Percentiles rank a stretch among this genome's conserved stretches.
These are phyloP conservation scores for Claviceps capensis DNA, from an alignment of 2,329 filamentous ascomycete species.

Conservation along the genomic window DNA sequence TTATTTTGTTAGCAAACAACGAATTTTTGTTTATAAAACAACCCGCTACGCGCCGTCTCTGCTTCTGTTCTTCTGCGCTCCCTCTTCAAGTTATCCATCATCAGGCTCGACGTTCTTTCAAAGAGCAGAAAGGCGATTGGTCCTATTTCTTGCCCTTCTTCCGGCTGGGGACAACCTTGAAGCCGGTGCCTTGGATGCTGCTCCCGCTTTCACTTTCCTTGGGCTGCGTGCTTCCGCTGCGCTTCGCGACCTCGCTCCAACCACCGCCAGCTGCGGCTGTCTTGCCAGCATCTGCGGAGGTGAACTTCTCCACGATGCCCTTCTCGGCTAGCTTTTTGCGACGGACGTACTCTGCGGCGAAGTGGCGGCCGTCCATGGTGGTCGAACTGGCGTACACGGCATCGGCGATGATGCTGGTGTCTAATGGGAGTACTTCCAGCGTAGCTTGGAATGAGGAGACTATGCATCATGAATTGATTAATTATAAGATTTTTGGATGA, in stretches of 20 bases:
- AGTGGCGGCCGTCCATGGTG: constrained; percentile 84
- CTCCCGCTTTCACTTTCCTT: constrained; percentile 29
- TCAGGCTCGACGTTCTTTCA: constrained; percentile 7
- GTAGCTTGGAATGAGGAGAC: constrained; percentile 70
- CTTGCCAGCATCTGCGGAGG: constrained; percentile 37
- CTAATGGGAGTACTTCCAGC: constrained; percentile 61
- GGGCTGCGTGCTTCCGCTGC: constrained; percentile 39
- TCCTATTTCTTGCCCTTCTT: constrained; percentile 76
- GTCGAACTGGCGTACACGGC: constrained; percentile 76
- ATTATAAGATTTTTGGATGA: neutral
- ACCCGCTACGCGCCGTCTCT: too few relatives aligned
- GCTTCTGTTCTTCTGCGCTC: neutral
- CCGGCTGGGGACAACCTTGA: constrained; percentile 82
- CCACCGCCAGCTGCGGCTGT: constrained; percentile 44
- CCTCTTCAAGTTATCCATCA: too few relatives aligned
- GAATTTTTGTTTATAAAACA: too few relatives aligned
- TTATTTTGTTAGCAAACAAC: too few relatives aligned
- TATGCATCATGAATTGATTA: constrained; percentile 20
- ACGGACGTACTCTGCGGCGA: constrained; percentile 86
- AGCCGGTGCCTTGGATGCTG: constrained; percentile 42
- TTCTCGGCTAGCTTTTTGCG: constrained; percentile 89
- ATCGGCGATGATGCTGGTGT: constrained; percentile 74
- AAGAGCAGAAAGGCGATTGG: constrained; percentile 5
- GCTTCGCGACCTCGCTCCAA: constrained; percentile 97
- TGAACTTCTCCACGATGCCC: constrained; percentile 68